A percentile compares a stretch with the other conserved stretches of the same genome.
Evolutionary conservation across 495 filamentous ascomycete species (phyloP).

Genomic region (Aspergillus panamensis): DNA sequence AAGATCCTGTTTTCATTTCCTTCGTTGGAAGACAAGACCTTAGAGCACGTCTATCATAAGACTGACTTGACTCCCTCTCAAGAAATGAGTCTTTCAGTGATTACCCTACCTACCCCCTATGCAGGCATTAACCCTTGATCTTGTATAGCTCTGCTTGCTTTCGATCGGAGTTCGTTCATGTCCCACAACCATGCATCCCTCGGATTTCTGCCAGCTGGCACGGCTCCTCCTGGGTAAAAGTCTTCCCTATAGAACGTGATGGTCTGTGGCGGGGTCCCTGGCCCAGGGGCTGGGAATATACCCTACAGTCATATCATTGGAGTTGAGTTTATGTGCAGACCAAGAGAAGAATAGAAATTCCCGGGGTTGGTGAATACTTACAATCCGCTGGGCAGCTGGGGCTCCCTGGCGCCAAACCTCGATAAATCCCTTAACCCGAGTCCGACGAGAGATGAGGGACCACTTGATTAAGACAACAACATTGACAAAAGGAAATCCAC

Average conservation of each 20-base stretch:
- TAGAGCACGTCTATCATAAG: too few relatives aligned
- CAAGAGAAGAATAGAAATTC: background rate
- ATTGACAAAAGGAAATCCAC: background rate
- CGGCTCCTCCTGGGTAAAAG: background rate
- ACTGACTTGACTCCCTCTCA: too few relatives aligned
- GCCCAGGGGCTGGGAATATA: background rate
- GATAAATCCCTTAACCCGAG: background rate
- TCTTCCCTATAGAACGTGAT: background rate
- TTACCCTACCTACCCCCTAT: background rate
- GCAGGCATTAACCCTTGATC: background rate
- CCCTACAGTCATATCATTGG: background rate
- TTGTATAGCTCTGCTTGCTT: background rate
- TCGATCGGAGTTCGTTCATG: background rate
- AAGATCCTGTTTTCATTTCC: background rate
- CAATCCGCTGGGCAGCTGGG: background rate
- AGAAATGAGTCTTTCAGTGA: too few relatives aligned
- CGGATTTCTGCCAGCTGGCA: slow-evolving; percentile 3
- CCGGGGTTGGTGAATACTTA: background rate
- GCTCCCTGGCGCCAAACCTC: background rate
- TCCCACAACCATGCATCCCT: slow-evolving; percentile 1
- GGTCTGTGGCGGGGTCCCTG: background rate
- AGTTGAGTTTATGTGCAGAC: background rate
- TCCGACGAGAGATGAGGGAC: background rate
- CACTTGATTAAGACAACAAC: background rate
- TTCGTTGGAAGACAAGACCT: too few relatives aligned